Conservation (phyloP, 2,329 filamentous ascomycete genomes). For the Pleurostoma richardsiae region DNA sequence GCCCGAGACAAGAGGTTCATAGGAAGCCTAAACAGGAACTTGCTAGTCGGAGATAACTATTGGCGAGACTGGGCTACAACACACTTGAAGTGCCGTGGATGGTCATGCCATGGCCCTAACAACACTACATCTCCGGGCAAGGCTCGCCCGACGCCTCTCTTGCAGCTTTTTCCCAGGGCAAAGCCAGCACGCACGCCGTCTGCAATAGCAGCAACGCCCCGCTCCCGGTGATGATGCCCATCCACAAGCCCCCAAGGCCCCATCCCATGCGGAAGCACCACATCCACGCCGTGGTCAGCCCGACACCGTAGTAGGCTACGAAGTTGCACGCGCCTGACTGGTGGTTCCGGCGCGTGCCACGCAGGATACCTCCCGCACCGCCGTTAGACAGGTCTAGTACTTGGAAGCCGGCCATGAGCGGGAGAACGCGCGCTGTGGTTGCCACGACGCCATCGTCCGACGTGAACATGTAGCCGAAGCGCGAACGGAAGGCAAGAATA, state of each 20-base stretch:
- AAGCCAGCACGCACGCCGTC: not conserved
- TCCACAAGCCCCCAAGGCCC: not conserved
- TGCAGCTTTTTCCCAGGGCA: not conserved
- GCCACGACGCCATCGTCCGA: not conserved
- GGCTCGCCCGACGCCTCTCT: not conserved
- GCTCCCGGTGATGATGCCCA: not conserved
- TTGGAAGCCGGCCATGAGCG: not conserved
- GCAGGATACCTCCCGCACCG: not conserved
- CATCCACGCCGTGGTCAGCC: not conserved
- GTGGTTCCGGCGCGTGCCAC: not conserved
- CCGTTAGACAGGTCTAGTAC: not conserved
- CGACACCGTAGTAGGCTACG: not conserved
- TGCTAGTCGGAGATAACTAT: no score
- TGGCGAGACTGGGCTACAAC: no score
- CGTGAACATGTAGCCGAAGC: not conserved
- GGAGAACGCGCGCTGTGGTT: not conserved
- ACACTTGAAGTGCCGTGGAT: no score
- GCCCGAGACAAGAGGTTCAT: no score
- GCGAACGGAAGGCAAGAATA: not conserved
- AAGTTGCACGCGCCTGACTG: not conserved
- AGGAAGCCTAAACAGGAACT: no score
- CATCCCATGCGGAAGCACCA: not conserved
- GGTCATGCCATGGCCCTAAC: no score
- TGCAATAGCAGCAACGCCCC: not conserved
- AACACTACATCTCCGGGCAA: no score